Evolutionary conservation across 108 stramenopile species (phyloP).

Genomic region (Seminavis robusta): DNA sequence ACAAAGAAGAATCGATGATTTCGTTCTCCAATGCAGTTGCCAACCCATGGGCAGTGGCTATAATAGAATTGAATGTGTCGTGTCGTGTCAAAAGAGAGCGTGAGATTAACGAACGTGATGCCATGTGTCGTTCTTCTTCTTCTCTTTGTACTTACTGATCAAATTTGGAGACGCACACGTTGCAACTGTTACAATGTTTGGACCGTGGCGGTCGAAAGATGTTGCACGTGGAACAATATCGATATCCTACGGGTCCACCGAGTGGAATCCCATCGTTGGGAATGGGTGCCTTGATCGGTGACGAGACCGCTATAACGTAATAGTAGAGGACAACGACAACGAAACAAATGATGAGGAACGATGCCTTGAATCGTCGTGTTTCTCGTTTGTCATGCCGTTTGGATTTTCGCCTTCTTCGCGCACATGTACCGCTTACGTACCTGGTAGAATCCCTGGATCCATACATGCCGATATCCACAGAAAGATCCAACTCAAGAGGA

Average conservation of each 20-base stretch:
- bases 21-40: conserved; percentile 92
- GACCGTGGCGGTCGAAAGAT: conserved; percentile 85
- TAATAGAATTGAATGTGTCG: no score
- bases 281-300: conserved; percentile 52
- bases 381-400: no score
- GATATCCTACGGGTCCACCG: conserved; percentile 75
- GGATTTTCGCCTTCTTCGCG: no score
- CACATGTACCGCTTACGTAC: no score
- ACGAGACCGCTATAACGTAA: conserved; percentile 58
- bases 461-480: conserved; percentile 72
- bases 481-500: conserved; percentile 31
- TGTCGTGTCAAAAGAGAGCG: no score
- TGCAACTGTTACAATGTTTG: conserved; percentile 95
- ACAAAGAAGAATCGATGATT: conserved; percentile 86
- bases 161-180: conserved; percentile 88
- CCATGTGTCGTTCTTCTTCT: not conserved
- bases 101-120: not conserved
- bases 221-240: conserved; percentile 87
- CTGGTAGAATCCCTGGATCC: conserved; percentile 86
- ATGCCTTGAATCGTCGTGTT: no score
- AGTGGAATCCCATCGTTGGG: conserved; percentile 47
- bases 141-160: conserved; percentile 74
- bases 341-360: no score
- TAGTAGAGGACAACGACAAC: no score
- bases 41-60: conserved; percentile 95